A percentile compares a stretch with the other conserved stretches of the same genome.
These are phyloP conservation scores for Haematococcus lacustris DNA, from an alignment of 139 green algal genomes.

Conservation along the genomic window DNA sequence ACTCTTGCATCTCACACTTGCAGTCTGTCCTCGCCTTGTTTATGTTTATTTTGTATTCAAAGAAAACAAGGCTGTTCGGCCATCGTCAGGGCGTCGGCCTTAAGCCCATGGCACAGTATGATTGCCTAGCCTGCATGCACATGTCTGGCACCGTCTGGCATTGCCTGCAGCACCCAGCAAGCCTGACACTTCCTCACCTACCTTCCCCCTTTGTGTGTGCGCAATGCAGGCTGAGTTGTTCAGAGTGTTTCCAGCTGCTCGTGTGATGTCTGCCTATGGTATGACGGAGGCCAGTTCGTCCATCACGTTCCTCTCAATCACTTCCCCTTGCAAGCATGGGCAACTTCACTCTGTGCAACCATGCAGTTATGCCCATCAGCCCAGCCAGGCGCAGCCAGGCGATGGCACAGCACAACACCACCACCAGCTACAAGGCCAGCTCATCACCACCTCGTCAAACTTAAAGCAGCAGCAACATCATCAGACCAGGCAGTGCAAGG, in stretches of 20 bases:
- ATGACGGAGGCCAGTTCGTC: conserved; percentile 82
- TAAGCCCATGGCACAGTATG: too few species aligned
- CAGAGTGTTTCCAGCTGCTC: conserved; percentile 61
- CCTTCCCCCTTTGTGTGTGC: too few species aligned
- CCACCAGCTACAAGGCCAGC: neutral
- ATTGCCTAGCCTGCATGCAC: too few species aligned
- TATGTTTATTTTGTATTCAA: too few species aligned
- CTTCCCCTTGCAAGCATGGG: neutral
- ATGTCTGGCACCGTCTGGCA: too few species aligned
- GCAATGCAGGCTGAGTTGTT: too few species aligned
- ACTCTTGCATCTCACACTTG: too few species aligned
- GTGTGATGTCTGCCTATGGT: conserved; percentile 70
- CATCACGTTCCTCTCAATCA: conserved; percentile 64
- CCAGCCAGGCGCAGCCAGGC: neutral
- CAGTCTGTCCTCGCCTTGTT: too few species aligned
- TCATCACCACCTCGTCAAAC: neutral
- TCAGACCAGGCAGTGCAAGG: neutral
- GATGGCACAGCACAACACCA: neutral
- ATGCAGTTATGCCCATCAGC: neutral
- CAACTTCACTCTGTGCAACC: neutral
- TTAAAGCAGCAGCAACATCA: conserved; percentile 13
- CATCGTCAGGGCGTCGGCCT: too few species aligned
- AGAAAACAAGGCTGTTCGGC: too few species aligned
- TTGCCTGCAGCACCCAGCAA: too few species aligned
- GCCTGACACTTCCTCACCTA: too few species aligned